Conservation (phyloP, 1,139 yeast genomes). For the Taiozyma onychis region DNA sequence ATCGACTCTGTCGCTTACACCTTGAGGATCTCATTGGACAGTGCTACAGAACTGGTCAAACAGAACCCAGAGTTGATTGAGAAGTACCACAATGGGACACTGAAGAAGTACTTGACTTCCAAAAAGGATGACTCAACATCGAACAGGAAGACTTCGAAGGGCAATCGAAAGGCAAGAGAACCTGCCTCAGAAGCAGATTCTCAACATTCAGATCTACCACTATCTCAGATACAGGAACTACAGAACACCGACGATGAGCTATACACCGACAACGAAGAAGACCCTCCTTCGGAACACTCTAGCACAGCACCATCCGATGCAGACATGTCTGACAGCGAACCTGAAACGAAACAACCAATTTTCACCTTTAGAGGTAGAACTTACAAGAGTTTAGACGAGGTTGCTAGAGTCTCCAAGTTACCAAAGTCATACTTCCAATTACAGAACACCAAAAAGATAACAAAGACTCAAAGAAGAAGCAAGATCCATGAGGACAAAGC, state of each 20-base stretch:
- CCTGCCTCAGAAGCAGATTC: neutral
- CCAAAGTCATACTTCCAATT: slow-evolving; percentile 20
- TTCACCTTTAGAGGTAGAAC: slow-evolving; percentile 17
- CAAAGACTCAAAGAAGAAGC: neutral
- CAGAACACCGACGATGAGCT: slow-evolving; percentile 1
- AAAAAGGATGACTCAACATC: neutral
- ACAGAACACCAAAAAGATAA: slow-evolving; percentile 1
- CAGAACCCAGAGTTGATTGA: slow-evolving; percentile 17
- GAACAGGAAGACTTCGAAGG: neutral
- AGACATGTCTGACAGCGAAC: slow-evolving; percentile 1
- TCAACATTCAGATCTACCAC: neutral
- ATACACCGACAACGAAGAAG: neutral
- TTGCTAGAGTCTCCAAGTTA: slow-evolving; percentile 16
- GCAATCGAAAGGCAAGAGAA: neutral
- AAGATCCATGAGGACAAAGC: slow-evolving; percentile 3
- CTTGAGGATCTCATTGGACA: slow-evolving; percentile 12
- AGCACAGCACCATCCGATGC: slow-evolving; percentile 1
- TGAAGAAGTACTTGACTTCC: slow-evolving; percentile 10
- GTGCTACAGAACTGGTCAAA: slow-evolving; percentile 18
- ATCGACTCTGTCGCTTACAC: slow-evolving; percentile 20
- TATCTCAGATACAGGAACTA: neutral
- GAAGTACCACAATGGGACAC: slow-evolving; percentile 15
- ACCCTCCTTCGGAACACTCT: neutral
- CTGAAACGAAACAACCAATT: neutral
- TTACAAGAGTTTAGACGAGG: slow-evolving; percentile 14